Base-by-base conservation (phyloP, 2,329 filamentous ascomycete species). In the Fusarium sp. region DNA sequence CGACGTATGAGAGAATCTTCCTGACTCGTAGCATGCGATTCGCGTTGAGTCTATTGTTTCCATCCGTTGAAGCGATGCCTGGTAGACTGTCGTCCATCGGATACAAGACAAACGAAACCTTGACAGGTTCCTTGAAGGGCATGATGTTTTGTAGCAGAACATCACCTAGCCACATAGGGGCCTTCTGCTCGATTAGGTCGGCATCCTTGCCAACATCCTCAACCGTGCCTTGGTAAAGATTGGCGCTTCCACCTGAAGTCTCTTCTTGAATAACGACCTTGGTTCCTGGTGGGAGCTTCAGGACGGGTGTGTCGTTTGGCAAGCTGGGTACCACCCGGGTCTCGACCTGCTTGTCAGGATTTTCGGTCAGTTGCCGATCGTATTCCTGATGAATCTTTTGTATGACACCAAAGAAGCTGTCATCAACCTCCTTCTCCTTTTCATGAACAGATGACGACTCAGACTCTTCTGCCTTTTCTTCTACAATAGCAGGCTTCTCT, bases 21-120 rank as follows among this genome's bases (percentile, higher is more conserved):
- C 93, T 95, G 6, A 97, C 93, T 46, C 96, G 89, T 50, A 99
- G 85, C 96, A 99, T 98, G 57, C 95, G 89, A 77, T 98, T 99
- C 13, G 96, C 96, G 77, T 98, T 99, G 52, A 99, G 85, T 24
- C 96, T 91, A 70, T 94, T 95, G 78, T 95, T 97, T 53, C 91
- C 91, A 76, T 97, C 94, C 6, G 89, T 80, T 24, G 89, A 88
- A 31, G 91, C 88, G 49, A 98, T 91, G 56, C 86, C 87, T 1
- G 94, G 93, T 53, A 98, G 82, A 28, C 57, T 71, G 26, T 86
- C 81, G 70, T 93, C 91, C 73, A 92, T 86, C 0, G 96, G 94
- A 72, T 96, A 89, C 24, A 99, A 84, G 18, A 97, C 88, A 76
- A 99, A 99, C 6, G 93, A 94, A n/a, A 98, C 91, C 84, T 99